These are phyloP conservation scores for Boletus tomentosulus DNA, from an alignment of 768 basidiomycete species.

Conservation along the genomic window DNA sequence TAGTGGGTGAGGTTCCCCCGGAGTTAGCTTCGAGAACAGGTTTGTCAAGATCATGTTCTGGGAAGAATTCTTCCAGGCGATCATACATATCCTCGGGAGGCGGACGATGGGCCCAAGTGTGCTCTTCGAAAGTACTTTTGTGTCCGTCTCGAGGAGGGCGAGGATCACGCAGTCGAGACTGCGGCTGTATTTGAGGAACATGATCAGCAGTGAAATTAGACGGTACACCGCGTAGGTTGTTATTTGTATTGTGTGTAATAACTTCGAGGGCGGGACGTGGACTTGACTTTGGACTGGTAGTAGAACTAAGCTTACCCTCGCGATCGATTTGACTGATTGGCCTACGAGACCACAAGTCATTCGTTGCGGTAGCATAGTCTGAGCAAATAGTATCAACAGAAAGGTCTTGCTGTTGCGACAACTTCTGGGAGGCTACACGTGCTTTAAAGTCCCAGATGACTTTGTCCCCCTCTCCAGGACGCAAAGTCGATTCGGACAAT, in stretches of 20 bases:
- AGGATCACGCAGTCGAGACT: slow-evolving; percentile 15
- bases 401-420: slow-evolving; percentile 6
- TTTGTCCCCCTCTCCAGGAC: slow-evolving; percentile 30
- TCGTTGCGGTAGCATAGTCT: slow-evolving; percentile 29
- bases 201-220: slow-evolving; percentile 19
- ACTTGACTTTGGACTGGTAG: slow-evolving; percentile 14
- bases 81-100: slow-evolving; percentile 91
- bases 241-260: slow-evolving; percentile 20
- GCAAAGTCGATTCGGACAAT: slow-evolving; percentile 30
- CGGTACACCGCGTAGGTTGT: slow-evolving; percentile 11
- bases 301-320: slow-evolving; percentile 15
- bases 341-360: slow-evolving; percentile 30
- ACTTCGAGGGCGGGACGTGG: slow-evolving; percentile 32
- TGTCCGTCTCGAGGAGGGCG: slow-evolving; percentile 29
- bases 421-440: slow-evolving; percentile 14
- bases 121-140: slow-evolving; percentile 57
- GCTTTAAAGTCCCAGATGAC: slow-evolving; percentile 28
- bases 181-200: slow-evolving; percentile 12
- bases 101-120: slow-evolving; percentile 87
- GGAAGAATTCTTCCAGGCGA: slow-evolving; percentile 91
- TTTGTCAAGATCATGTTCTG: slow-evolving; percentile 92
- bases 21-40: slow-evolving; percentile 87
- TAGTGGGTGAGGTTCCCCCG: slow-evolving; percentile 74
- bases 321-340: slow-evolving; percentile 28
- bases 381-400: slow-evolving; percentile 19